Evolutionary conservation across 768 basidiomycete species (phyloP), one percentile per base, ranked within the genome.

Genomic region (Leccinum boreale): DNA sequence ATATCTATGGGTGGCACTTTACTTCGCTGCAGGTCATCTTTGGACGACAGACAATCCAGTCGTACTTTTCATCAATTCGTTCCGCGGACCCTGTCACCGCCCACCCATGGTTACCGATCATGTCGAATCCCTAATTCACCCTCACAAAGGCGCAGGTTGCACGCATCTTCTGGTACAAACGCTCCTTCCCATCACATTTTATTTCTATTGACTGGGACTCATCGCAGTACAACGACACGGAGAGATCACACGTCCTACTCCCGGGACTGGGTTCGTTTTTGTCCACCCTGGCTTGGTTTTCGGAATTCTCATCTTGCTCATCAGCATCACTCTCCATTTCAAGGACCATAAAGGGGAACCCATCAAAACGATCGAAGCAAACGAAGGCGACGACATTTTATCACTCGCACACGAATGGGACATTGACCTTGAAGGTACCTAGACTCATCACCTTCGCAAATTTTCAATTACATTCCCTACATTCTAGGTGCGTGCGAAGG

Each of bases 321-420:
- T 44, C 29, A 98, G 95, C 15, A 86, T 98, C 66, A 94, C 87
- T 66, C 76, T 98, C 12, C 86, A 90, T 68, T 99, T 96, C 79
- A 86, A 89, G 61, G 93, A 96, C 70, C 79, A 92, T 9, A 92
- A 92, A 65, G 96, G 94, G 4, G 79, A 79, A 31, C 77, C 81
- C n/a, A 78, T 97, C 45, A 92, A 89, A 74, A 95, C 89, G 0
- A 84, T 97, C 9, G 91, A 98, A 70, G 96, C 82, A 3, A 94
- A 89, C 70, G 94, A 95, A 66, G 97, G 95, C 11, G 96, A 99
- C 68, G 93, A 97, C 68, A 75, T 99, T 36, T 76, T 99, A 33
- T 85, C 86, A 23, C 78, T 99, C 55, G 94, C 95, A 5, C 94
- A 97, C 67, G 95, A 97, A 71, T 85, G 96, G 68, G 96, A 98